phyloP scores from a whole-genome alignment of 164 flowering plant species.

The Macadamia integrifolia region DNA sequence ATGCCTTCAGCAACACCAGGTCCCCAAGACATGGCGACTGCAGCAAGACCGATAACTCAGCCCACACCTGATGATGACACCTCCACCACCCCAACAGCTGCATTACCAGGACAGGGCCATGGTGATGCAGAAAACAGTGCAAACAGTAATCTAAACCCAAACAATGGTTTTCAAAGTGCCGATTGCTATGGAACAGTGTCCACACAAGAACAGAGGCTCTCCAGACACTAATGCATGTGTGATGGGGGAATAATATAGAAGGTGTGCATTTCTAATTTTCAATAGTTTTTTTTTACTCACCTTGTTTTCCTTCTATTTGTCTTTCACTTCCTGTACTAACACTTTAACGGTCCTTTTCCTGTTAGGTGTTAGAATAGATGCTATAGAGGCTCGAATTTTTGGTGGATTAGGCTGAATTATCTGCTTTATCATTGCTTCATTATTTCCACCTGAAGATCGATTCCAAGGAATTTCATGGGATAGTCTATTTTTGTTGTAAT shows the following conservation, averaged over 20 bases:
- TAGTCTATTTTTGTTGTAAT: no score
- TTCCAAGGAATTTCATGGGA: no score
- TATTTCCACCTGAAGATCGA: background rate
- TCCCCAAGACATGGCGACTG: slow-evolving; percentile 30
- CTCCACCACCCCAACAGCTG: slow-evolving; percentile 23
- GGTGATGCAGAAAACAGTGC: slow-evolving; percentile 33
- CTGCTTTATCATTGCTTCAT: background rate
- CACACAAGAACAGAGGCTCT: slow-evolving; percentile 31
- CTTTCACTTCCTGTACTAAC: background rate
- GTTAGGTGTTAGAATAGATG: slow-evolving; percentile 6
- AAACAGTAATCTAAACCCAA: slow-evolving; percentile 18
- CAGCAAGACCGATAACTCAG: slow-evolving; percentile 49
- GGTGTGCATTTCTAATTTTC: slow-evolving; percentile 10
- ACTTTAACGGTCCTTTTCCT: background rate
- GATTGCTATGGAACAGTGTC: slow-evolving; percentile 36
- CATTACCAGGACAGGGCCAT: slow-evolving; percentile 28
- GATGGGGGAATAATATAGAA: slow-evolving; percentile 27
- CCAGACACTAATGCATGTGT: slow-evolving; percentile 59
- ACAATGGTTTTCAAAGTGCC: slow-evolving; percentile 18
- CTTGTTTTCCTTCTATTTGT: background rate
- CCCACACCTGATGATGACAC: slow-evolving; percentile 32
- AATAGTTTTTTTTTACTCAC: background rate
- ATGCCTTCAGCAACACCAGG: slow-evolving; percentile 11
- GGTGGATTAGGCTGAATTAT: background rate
- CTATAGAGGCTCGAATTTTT: background rate